Base-by-base conservation (phyloP, 148 eudicot species). In the Fallopia convolvulus region DNA sequence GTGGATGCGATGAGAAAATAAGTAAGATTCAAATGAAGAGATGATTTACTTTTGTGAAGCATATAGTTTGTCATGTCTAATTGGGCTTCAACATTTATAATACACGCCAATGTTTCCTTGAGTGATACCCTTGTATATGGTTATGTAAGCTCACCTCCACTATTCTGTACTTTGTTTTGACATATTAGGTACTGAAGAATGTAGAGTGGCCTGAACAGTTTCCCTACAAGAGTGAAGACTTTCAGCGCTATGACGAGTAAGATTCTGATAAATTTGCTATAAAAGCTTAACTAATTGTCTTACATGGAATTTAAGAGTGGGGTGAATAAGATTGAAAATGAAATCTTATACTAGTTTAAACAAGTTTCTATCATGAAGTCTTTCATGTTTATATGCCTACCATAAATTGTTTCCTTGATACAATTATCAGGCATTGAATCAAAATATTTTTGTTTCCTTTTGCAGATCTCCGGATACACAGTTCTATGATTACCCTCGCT, bases 181-280 rank as follows among this genome's bases (percentile, higher is more conserved):
- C 33, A 33, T 65, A 40, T 44, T 46, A 94, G 99, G 96, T 88
- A 74, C 83, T 94, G 83, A 87, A 89, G 85, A 84, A 91, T 85
- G 86, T 82, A 20, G 91, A 94, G 66, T 94, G 99, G 99, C 97
- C 97, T 5, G 91, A 92, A 80, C 92, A 94, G 72, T 92, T 92
- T 80, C 99, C 99, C 8, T 94, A 92, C 81, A 94, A 87, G 85
- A 93, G 85, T 4, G 93, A 94, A 86, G 97, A 94, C 83, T 94
- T 94, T 77, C 86, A 89, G 77, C 97, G 99, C 76, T 92, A 83
- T 86, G 99, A 94, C 74, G 99, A 92, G 99, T 94, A 92, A 78
- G 79, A 75, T 77, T 88, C 74, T 48, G 20, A 70, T 39, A 42
- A 36, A 58, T 1, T 8, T 42, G 46, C 8, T 42, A 42, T 8